Base-by-base conservation (phyloP, 495 filamentous ascomycete species). In the Hamigera avellanea region DNA sequence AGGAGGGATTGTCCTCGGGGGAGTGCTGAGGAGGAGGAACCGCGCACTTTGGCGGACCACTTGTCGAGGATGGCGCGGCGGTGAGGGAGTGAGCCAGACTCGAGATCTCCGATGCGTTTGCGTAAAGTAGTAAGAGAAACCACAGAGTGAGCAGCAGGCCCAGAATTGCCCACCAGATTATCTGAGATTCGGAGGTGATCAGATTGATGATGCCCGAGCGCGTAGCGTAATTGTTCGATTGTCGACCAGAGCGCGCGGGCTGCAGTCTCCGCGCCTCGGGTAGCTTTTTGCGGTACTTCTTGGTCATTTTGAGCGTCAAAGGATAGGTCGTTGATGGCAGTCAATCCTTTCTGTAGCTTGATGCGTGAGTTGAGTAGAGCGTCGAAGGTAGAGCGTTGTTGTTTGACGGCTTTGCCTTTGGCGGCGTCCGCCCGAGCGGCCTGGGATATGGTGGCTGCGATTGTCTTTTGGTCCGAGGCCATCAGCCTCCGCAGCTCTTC, bases 221-320 rank as follows among this genome's bases (percentile, higher is more conserved):
- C 63, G 35, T 65, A 52, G 10, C 88, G 80, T 40, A 95, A 74
- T 15, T 67, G 68, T 47, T 86, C 79, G 18, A 98, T 69, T 1
- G 80, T 78, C 43, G 81, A 89, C 80, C 86, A 95, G 28, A 98
- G 70, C 29, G 78, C 78, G 16, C 95, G 58, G 0, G 87, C 91
- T n/a, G 88, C 88, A 14, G 73, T 70, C 61, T 96, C 91, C 7
- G 88, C 93, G 0, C 81, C 81, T 42, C 78, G 67, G 45, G 93
- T 53, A 2, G 61, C 62, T 30, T 70, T 53, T 3, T 57, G 58
- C 19, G 64, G 38, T 1, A 72, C 66, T n/a, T 46, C 44, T 13
- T 16, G 48, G 14, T 48, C 46, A 16, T 60, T 43, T 4, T 62
- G 56, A 6, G 53, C 45, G 3, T 73, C 67, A 0, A 62, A 47